Evolutionary conservation across 2,329 filamentous ascomycete genomes (phyloP), one percentile per base, ranked within the genome.

Genomic region (Cladosporium sp.): DNA sequence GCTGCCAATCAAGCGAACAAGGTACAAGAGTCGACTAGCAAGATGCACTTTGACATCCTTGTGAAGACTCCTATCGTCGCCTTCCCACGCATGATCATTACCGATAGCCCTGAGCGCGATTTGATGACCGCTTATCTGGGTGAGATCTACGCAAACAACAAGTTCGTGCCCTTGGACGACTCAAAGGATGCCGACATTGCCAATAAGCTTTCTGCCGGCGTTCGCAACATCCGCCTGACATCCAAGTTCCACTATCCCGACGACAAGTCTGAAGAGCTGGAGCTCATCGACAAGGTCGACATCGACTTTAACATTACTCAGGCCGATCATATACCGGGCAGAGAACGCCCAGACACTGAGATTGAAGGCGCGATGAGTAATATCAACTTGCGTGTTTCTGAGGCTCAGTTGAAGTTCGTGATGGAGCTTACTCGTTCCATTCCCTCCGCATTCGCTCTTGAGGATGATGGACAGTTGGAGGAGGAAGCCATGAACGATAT

Each of bases 221-320:
- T 99, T 65, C 85, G 93, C 56, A 96, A 99, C 61, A 91, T 97
- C 61, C 87, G 90, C 36, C 78, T 99, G 28, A 97, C 91, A 0
- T 97, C 93, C 0, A 87, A 90, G 57, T 91, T 97, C 69, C 84
- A 96, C 70, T 97, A 95, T 67, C 74, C 84, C 0, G 81, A 86
- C 2, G 84, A 86, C 36, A 76, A 83, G 59, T 84, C 85, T 0
- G 94, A 99, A 73, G 92, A 96, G 71, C 80, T 99, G 7, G 91
- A 99, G 71, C 88, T 99, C 78, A 96, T 99, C 66, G 92, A 99
- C 69, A 92, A 97, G 66, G 92, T 99, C 12, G 94, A 99, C 71
- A 79, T 99, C 22, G 90, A 89, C 50, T 97, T 99, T 76, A 90
- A 89, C 61, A 87, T 99, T 64, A 95, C 89, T 2, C 93, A 97